Conservation (phyloP, 371 early-diverging fungal genomes). For the Actinomucor elegans region DNA sequence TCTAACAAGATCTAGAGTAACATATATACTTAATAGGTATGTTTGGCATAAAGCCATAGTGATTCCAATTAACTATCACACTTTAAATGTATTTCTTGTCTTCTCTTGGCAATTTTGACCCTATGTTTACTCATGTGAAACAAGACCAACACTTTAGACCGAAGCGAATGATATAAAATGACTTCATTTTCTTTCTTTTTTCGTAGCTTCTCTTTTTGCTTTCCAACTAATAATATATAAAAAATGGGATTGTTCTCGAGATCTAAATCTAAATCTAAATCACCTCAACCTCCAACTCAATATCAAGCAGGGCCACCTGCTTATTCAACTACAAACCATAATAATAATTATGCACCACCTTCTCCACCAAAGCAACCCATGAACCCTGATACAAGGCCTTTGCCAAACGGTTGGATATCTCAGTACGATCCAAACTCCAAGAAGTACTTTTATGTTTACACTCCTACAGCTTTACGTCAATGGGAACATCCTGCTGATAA, state of each 20-base stretch:
- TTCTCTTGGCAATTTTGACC: no score
- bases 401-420: conserved; percentile 47
- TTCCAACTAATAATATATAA: background rate
- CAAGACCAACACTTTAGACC: no score
- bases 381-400: conserved; percentile 37
- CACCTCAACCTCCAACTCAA: conserved; percentile 12
- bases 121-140: no score
- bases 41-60: no score
- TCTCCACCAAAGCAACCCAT: conserved; percentile 28
- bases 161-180: no score
- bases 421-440: conserved; percentile 40
- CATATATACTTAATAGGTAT: no score
- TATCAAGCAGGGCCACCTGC: conserved; percentile 25
- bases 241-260: conserved; percentile 45
- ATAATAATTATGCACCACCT: conserved; percentile 34
- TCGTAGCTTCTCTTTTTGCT: background rate
- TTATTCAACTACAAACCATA: conserved; percentile 8
- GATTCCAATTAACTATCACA: no score
- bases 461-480: conserved; percentile 45
- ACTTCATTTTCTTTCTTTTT: no score
- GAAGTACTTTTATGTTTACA: conserved; percentile 49
- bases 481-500: conserved; percentile 52
- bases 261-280: conserved; percentile 13
- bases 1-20: no score
- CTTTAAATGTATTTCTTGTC: no score